Evolutionary conservation across 352 stramenopile species (phyloP), one percentile per base, ranked within the genome.

Genomic region (Phytophthora pluvialis): DNA sequence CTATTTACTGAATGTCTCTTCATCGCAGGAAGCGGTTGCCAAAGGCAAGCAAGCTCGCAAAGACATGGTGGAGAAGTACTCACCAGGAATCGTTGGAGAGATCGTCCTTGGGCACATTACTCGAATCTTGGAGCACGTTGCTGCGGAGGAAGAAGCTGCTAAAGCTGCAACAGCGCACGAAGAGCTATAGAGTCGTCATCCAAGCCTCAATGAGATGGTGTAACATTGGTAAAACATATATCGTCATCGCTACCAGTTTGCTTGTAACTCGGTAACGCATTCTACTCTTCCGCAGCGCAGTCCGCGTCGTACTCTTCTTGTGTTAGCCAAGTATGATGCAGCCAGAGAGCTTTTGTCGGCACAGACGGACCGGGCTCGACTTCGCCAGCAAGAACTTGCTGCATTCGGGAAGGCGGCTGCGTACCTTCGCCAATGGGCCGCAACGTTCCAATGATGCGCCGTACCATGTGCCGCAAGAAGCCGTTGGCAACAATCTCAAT

Each of bases 381-480:
- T 40, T 75, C 48, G 40, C 84, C 83, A 43, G 78, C 50, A 0
- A 96, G 66, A 18, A 96, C 82, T n/a, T 90, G 67, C 47, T 88
- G 73, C 74, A 94, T 89, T 50, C 70, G 74, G 12, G 32, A 76
- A 3, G 80, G 70, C 3, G 80, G 72, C 26, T 82, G 75, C 3
- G 75, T 78, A 9, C 88, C 86, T 75, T 94, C 86, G n/a, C 73
- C 86, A 63, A 96, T 93, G 4, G 77, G 83, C 8, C 88, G 82
- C 38, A 91, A 49, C 6, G 84, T 96, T 42, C 88, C 88, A 11
- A 96, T 77, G 63, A 96, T 96, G 5, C 88, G 84, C 9, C 88
- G 84, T 61, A 96, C 84, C 88, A 96, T 96, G 70, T 96, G 88
- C 11, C 88, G 69, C n/a, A 96, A 62, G 55, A 96, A 96, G 4